These are phyloP conservation scores for Ophiostoma angusticollis DNA, from an alignment of 2,329 filamentous ascomycete species.

Conservation along the genomic window DNA sequence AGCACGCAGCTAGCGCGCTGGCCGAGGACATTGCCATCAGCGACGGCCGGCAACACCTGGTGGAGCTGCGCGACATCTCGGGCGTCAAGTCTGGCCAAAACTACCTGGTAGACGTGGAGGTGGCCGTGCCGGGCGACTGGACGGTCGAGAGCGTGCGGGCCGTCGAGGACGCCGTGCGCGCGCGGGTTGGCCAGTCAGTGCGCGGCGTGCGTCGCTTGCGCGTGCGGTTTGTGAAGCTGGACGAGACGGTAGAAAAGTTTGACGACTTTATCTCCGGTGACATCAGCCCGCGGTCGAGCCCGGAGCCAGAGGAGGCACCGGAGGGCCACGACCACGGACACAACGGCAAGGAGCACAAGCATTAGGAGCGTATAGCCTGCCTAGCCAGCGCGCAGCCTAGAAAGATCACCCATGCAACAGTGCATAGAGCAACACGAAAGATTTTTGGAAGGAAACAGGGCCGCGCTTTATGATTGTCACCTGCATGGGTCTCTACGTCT, in stretches of 20 bases:
- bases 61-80: slow-evolving; percentile 65
- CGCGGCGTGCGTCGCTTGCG: slow-evolving; percentile 74
- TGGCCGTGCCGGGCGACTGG: slow-evolving; percentile 67
- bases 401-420: too few relatives aligned
- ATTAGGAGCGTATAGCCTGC: too few relatives aligned
- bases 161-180: slow-evolving; percentile 63
- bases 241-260: slow-evolving; percentile 41
- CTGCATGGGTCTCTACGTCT: too few relatives aligned
- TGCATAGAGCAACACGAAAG: too few relatives aligned
- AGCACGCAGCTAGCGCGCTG: slow-evolving; percentile 49
- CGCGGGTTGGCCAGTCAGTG: slow-evolving; percentile 61
- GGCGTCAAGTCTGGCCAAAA: slow-evolving; percentile 96
- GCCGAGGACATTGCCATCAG: slow-evolving; percentile 21
- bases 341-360: slow-evolving; percentile 12
- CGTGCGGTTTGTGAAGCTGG: slow-evolving; percentile 67
- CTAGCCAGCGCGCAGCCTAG: too few relatives aligned
- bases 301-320: slow-evolving; percentile 41
- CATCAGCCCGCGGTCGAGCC: slow-evolving; percentile 41
- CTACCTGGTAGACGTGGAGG: slow-evolving; percentile 80
- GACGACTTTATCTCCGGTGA: slow-evolving; percentile 69
- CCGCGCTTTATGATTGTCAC: too few relatives aligned
- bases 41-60: slow-evolving; percentile 41
- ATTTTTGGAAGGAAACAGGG: too few relatives aligned
- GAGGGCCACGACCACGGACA: slow-evolving; percentile 30
- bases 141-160: slow-evolving; percentile 56